Percentiles rank a stretch among this genome's conserved stretches.
These are phyloP conservation scores for Boletus edulis DNA, from an alignment of 768 basidiomycete species.

Conservation along the genomic window DNA sequence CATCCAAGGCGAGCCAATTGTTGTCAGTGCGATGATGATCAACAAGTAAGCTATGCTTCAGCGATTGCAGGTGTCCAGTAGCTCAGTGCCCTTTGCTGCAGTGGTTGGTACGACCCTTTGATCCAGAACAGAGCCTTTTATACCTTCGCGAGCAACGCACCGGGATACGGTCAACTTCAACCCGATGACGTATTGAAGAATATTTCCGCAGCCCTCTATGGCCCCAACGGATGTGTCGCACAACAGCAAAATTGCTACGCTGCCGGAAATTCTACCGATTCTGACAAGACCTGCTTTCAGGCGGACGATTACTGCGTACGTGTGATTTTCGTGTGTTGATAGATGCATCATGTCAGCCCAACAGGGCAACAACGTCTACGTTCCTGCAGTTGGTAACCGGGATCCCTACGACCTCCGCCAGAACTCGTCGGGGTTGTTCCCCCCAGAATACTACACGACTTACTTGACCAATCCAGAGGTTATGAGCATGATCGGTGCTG, in stretches of 20 bases:
- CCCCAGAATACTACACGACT: conserved; percentile 52
- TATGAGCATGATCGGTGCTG: conserved; percentile 50
- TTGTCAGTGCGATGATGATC: conserved; percentile 61
- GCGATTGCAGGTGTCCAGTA: neutral
- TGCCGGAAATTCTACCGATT: conserved; percentile 45
- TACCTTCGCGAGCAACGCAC: conserved; percentile 57
- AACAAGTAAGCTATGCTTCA: conserved; percentile 45
- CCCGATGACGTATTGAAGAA: conserved; percentile 41
- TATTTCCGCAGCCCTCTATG: conserved; percentile 48
- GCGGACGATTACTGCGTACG: conserved; percentile 60
- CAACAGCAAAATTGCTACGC: conserved; percentile 56
- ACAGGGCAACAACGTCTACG: conserved; percentile 46
- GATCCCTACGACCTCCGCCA: conserved; percentile 60
- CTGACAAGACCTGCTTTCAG: conserved; percentile 46
- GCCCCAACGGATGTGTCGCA: conserved; percentile 47
- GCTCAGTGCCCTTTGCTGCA: conserved; percentile 17
- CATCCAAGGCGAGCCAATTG: conserved; percentile 48
- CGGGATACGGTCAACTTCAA: conserved; percentile 65
- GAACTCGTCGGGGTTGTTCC: conserved; percentile 49
- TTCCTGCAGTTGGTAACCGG: conserved; percentile 49
- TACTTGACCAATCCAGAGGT: conserved; percentile 41
- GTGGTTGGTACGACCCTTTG: conserved; percentile 66
- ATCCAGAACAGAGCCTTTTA: conserved; percentile 61
- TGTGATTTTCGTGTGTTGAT: neutral
- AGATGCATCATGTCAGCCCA: neutral